A percentile compares a stretch with the other conserved stretches of the same genome.
Evolutionary conservation across 2,329 filamentous ascomycete genomes (phyloP).

Genomic region (Ophiostoma perfectum): DNA sequence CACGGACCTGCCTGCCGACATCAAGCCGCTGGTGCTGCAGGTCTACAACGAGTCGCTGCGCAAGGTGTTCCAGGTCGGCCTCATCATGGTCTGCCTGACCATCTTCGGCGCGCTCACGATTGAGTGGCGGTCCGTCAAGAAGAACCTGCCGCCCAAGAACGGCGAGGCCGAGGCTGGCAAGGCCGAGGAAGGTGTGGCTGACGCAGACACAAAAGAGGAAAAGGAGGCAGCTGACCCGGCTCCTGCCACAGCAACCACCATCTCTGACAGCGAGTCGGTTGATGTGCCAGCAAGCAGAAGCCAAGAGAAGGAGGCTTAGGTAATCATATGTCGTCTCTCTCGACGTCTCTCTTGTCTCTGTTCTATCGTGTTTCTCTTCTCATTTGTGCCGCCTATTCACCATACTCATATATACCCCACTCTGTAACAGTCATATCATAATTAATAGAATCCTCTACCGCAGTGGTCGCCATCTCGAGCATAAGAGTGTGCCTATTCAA

Average conservation of each 20-base stretch:
- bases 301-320: not conserved
- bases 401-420: not conserved
- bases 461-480: too few relatives aligned
- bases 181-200: not conserved
- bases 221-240: not conserved
- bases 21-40: conserved; percentile 17
- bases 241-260: not conserved
- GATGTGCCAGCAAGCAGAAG: not conserved
- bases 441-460: not conserved
- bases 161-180: not conserved
- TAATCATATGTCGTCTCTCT: not conserved
- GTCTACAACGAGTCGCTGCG: conserved; percentile 55
- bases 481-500: too few relatives aligned
- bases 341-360: not conserved
- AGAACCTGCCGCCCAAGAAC: conserved; percentile 1
- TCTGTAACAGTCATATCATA: not conserved
- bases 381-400: not conserved
- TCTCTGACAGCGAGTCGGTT: conserved; percentile 4
- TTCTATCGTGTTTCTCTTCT: not conserved
- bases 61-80: conserved; percentile 49
- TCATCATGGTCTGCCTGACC: conserved; percentile 44
- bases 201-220: not conserved
- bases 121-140: conserved; percentile 45
- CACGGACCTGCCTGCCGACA: not conserved
- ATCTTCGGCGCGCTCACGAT: conserved; percentile 49